Percentiles rank a stretch among this genome's conserved stretches.
Evolutionary conservation across 495 filamentous ascomycete species (phyloP).

Genomic region (Daldinia grandis): DNA sequence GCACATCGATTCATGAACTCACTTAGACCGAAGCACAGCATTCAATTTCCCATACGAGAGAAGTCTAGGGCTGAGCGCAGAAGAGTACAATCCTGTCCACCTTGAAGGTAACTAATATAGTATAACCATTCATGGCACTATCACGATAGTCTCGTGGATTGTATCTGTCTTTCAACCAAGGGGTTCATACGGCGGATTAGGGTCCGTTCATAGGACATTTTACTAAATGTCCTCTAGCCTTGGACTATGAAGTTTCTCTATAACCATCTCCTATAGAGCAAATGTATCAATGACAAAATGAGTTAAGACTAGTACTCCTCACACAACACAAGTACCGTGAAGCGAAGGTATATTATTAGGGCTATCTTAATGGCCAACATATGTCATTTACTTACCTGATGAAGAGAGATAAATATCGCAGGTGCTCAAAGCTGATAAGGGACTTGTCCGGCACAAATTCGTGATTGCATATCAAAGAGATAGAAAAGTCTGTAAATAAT

Average conservation of each 20-base stretch:
- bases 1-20: slow-evolving; percentile 22
- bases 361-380: background rate
- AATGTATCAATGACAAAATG: background rate
- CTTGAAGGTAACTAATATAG: background rate
- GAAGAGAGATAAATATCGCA: background rate
- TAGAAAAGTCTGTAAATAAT: background rate
- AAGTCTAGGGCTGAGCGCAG: slow-evolving; percentile 15
- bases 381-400: background rate
- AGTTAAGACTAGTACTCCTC: background rate
- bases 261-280: background rate
- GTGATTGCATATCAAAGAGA: background rate
- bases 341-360: background rate
- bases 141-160: background rate
- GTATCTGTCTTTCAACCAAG: background rate
- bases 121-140: background rate
- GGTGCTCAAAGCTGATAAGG: background rate
- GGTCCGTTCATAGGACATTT: background rate
- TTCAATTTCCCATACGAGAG: slow-evolving; percentile 27
- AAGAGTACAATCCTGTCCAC: slow-evolving; percentile 34
- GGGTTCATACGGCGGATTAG: background rate
- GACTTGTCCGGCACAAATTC: background rate
- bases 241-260: background rate
- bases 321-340: background rate
- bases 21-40: slow-evolving; percentile 31
- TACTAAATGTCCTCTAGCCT: background rate